These are phyloP conservation scores for Verticillium isaacii DNA, from an alignment of 2,329 filamentous ascomycete species.

Conservation along the genomic window DNA sequence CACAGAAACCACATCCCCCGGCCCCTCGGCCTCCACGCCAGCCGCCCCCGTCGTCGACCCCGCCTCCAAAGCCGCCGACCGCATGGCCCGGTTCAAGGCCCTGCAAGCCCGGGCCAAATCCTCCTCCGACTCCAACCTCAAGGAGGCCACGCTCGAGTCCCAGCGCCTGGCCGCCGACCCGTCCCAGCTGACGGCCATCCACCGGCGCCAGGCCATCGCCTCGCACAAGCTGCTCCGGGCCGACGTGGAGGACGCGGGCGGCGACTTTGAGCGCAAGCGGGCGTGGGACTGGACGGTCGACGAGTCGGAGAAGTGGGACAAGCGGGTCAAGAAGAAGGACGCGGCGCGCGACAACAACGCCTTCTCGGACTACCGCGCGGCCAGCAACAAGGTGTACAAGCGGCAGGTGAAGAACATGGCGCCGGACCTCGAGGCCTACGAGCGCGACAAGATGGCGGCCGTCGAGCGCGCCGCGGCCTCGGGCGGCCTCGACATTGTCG, in stretches of 20 bases:
- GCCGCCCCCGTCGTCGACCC: slow-evolving; percentile 17
- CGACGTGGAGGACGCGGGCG: slow-evolving; percentile 77
- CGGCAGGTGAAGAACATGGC: slow-evolving; percentile 75
- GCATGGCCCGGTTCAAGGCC: slow-evolving; percentile 79
- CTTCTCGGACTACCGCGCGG: slow-evolving; percentile 83
- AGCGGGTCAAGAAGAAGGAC: slow-evolving; percentile 79
- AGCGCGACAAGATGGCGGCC: slow-evolving; percentile 77
- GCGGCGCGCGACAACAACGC: slow-evolving; percentile 78
- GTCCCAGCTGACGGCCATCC: slow-evolving; percentile 69
- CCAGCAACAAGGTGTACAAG: slow-evolving; percentile 91
- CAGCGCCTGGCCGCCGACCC: slow-evolving; percentile 76
- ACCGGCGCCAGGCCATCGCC: slow-evolving; percentile 81
- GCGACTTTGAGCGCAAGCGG: slow-evolving; percentile 94
- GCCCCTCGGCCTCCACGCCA: slow-evolving; percentile 4
- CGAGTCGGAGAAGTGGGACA: slow-evolving; percentile 91
- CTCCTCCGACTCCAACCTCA: slow-evolving; percentile 69
- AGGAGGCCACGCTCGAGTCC: slow-evolving; percentile 79
- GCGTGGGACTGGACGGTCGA: slow-evolving; percentile 99
- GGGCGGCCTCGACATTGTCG: slow-evolving; percentile 86
- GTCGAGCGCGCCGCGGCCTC: slow-evolving; percentile 80
- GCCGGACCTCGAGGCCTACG: slow-evolving; percentile 79
- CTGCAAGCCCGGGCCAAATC: slow-evolving; percentile 76
- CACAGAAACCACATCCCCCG: slow-evolving; percentile 1
- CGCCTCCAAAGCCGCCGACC: slow-evolving; percentile 53
- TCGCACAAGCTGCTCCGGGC: slow-evolving; percentile 91